These are phyloP conservation scores for Suillus subaureus DNA, from an alignment of 768 basidiomycete species.

Conservation along the genomic window DNA sequence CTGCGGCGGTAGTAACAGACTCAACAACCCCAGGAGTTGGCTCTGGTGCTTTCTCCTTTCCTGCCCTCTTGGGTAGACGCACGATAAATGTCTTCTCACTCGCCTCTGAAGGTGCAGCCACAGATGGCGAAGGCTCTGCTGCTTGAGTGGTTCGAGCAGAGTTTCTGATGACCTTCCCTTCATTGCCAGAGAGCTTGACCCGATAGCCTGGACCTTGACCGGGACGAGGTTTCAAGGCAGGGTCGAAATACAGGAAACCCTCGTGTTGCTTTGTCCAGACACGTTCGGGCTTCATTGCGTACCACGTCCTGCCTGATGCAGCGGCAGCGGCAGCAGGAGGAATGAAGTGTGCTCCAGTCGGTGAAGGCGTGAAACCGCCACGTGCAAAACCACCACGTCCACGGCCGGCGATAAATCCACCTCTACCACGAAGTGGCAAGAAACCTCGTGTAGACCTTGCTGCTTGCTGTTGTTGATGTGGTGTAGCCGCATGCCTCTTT, in stretches of 20 bases:
- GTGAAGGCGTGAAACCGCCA: conserved; percentile 39
- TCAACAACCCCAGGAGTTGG: conserved; percentile 20
- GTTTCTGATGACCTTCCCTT: conserved; percentile 46
- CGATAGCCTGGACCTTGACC: conserved; percentile 58
- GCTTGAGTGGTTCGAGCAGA: conserved; percentile 17
- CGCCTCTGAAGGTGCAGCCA: conserved; percentile 37
- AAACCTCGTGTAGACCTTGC: conserved; percentile 36
- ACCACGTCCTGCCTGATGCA: conserved; percentile 59
- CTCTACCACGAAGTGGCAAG: conserved; percentile 47
- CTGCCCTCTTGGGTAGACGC: conserved; percentile 49
- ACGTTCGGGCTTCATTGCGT: conserved; percentile 73
- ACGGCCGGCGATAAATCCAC: conserved; percentile 43
- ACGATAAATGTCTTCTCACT: conserved; percentile 53
- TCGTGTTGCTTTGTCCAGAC: conserved; percentile 87
- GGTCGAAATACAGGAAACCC: conserved; percentile 68
- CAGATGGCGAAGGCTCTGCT: conserved; percentile 17
- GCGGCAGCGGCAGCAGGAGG: conserved; percentile 28
- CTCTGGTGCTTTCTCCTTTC: conserved; percentile 38
- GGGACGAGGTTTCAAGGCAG: conserved; percentile 56
- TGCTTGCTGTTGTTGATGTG: conserved; percentile 39
- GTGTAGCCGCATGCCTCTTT: conserved; percentile 37
- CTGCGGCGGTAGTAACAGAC: conserved; percentile 31
- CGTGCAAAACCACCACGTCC: conserved; percentile 51
- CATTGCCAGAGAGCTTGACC: conserved; percentile 62
- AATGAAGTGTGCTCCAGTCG: conserved; percentile 31